Evolutionary conservation across 2,329 filamentous ascomycete species (phyloP), one percentile per base, ranked within the genome.

Genomic region (Arthrobotrys conoides): DNA sequence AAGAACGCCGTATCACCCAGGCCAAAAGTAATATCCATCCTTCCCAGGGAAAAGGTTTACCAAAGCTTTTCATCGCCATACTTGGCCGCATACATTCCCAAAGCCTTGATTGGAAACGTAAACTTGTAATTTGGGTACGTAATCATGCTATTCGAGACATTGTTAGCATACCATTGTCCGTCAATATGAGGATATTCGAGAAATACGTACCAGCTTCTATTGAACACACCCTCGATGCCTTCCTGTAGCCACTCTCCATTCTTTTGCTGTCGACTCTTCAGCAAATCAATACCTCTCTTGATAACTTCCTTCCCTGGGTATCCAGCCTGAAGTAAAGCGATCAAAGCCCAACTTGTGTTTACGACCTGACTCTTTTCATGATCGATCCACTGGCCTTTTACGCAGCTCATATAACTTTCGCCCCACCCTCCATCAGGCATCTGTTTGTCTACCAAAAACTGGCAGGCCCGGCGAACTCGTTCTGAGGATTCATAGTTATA

Each of bases 51-150:
- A 55, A 24, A n/a, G 36, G 36, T 59, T 12, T 49, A 77, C 72
- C 72, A 77, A 12, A 77, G 59, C 22, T 67, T 24, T 27, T 77
- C 88, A 77, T 93, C 87, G 0, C 91, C 92, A 81, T 91, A 94
- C 80, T 87, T 89, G 82, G 87, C 88, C 3, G 91, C 90, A 87
- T 93, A 99, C 89, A 97, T 91, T 4, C 96, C 96, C 80, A 99
- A 84, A 1, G 96, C 96, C 86, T 96, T 97, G 83, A 98, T 92
- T 0, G 95, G 91, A 85, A 97, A 99, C 75, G 92, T 92, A 84
- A 97, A 96, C 87, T 98, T 99, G 87, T 99, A 99, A 87, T 99
- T 99, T 51, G 95, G 95, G 83, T 99, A 99, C 0, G 93, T 96
- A 81, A 99, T 99, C 93, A 97, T 98, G 87, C 90, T 91, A 82